phyloP scores from a whole-genome alignment of 2,329 filamentous ascomycete species.

The Stachybotrys chartarum region DNA sequence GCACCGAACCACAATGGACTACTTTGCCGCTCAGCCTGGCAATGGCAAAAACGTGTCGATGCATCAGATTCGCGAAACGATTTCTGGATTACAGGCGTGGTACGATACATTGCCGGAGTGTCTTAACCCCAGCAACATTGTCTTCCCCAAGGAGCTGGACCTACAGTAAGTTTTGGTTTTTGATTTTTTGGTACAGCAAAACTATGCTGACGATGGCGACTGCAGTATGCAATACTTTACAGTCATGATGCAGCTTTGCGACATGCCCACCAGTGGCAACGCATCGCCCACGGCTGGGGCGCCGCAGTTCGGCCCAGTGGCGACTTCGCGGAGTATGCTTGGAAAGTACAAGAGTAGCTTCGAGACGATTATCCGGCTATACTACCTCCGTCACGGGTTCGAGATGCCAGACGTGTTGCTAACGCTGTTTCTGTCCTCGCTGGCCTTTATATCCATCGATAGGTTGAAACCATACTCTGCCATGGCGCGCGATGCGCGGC shows the following conservation, averaged over 20 bases:
- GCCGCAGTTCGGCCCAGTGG: too few species aligned
- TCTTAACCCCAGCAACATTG: slow-evolving; percentile 14
- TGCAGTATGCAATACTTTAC: neutral
- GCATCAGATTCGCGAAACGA: slow-evolving; percentile 5
- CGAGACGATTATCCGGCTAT: slow-evolving; percentile 7
- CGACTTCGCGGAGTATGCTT: neutral
- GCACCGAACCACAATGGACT: slow-evolving; percentile 13
- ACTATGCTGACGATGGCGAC: neutral
- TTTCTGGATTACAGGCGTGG: slow-evolving; percentile 13
- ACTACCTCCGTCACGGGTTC: slow-evolving; percentile 10
- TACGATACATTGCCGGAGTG: slow-evolving; percentile 12
- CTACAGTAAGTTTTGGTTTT: slow-evolving; percentile 17
- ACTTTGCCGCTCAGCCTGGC: neutral
- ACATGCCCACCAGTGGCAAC: too few species aligned
- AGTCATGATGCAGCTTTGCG: too few species aligned
- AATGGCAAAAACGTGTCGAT: neutral
- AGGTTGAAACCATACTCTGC: neutral
- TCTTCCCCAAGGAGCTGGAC: slow-evolving; percentile 20
- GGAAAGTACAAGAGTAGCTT: neutral
- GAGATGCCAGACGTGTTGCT: slow-evolving; percentile 7
- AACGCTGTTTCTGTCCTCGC: neutral
- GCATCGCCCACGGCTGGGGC: too few species aligned
- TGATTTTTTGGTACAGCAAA: neutral
- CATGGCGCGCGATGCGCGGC: too few species aligned
- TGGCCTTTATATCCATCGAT: neutral